Base-by-base conservation (phyloP, 768 basidiomycete species). In the Amanita polypyramis region DNA sequence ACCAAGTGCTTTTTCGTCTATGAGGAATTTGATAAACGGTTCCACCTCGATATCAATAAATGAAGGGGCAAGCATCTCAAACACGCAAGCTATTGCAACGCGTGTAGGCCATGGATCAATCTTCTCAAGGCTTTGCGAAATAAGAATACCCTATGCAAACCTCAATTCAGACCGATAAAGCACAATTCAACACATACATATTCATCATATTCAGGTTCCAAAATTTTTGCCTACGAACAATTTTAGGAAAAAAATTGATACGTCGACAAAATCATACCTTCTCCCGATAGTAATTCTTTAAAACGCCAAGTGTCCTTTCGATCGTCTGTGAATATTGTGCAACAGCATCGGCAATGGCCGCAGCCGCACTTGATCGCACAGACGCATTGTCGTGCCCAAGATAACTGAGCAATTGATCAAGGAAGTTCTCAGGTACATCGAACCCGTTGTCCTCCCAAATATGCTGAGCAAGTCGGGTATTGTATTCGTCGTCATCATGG, bases 371-470 rank as follows among this genome's bases (percentile, higher is more conserved):
- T 4, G 72, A 72, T 17, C 96, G 79, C 27, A 93, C 92, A 55
- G 91, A 90, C 2, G 74, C 71, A 57, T 85, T 81, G 0, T 84
- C 75, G 55, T 97, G 90, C 14, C 75, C 91, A 14, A 97, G 71
- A 56, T 79, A 88, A 0, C 60, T 61, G 9, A 87, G 58, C 10
- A 98, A 66, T 38, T 72, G 70, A 0, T 62, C 58, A 0, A 90
- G 61, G 63, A 79, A 76, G 5, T 62, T 62, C 53, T 91, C 88
- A 0, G 85, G 78, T 8, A 94, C 78, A 56, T 96, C 91, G 32
- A 97, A 63, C 3, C 90, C 94, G 53, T 98, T 98, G 53, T 97
- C 96, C 47, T 96, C 95, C 94, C 94, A 98, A 8, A 89, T 65
- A 52, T 82, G 79, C 19, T 68, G 67, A 12, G 94, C 93, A 34